phyloP scores from a whole-genome alignment of 371 early-diverging fungal genomes.

The Blastocladiella emersonii region DNA sequence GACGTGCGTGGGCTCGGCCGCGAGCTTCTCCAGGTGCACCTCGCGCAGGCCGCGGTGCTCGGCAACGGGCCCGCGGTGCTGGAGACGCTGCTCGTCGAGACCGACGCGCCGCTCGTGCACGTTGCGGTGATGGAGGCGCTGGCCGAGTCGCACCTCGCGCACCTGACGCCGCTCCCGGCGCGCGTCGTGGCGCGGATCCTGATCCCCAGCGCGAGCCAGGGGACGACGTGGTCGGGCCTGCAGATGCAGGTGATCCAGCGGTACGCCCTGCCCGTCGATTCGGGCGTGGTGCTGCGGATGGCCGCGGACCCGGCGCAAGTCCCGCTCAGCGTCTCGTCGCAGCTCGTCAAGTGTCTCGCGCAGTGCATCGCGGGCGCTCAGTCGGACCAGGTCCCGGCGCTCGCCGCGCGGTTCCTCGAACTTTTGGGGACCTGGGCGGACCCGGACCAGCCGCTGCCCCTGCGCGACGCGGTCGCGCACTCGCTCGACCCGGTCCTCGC shows the following conservation, averaged over 20 bases:
- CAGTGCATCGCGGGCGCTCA: not conserved
- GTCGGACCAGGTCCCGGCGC: not conserved
- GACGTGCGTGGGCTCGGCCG: not conserved
- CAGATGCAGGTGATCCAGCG: not conserved
- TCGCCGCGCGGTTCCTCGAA: not conserved
- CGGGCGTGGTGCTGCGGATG: not conserved
- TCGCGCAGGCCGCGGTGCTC: not conserved
- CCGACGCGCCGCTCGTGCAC: not conserved
- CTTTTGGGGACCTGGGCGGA: not conserved
- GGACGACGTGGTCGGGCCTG: no score
- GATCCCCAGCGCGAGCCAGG: not conserved
- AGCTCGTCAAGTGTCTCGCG: not conserved
- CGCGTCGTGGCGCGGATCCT: not conserved
- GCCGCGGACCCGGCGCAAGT: not conserved
- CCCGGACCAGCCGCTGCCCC: not conserved
- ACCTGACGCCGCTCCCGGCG: not conserved
- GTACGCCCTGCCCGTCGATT: not conserved
- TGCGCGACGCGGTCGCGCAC: not conserved
- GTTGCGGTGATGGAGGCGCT: not conserved
- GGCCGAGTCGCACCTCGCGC: not conserved
- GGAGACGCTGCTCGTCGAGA: not conserved
- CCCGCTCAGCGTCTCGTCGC: not conserved
- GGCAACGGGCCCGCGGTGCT: no score
- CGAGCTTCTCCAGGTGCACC: not conserved
- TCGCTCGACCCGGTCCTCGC: not conserved